Percentiles rank a stretch among this genome's conserved stretches.
Conservation (phyloP, 2,329 filamentous ascomycete species). For the Plectosphaerella sp. region DNA sequence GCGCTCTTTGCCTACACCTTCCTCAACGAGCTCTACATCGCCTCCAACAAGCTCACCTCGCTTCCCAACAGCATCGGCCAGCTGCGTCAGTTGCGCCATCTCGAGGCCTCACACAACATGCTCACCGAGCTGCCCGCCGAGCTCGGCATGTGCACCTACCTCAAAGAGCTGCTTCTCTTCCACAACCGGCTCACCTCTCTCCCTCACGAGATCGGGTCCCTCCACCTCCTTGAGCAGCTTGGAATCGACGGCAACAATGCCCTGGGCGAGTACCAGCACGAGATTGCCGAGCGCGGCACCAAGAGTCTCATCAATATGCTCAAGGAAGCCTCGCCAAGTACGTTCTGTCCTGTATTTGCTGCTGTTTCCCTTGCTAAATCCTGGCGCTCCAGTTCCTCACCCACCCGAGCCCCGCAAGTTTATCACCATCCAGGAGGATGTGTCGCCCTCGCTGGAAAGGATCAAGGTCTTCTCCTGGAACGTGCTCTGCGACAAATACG, state of each 20-base stretch:
- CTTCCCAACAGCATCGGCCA: conserved; percentile 80
- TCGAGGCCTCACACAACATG: conserved; percentile 88
- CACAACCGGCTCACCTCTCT: conserved; percentile 83
- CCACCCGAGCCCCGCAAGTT: conserved; percentile 73
- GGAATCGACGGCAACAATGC: conserved; percentile 91
- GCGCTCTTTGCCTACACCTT: conserved; percentile 86
- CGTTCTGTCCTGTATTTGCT: conserved; percentile 21
- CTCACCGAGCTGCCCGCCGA: conserved; percentile 79
- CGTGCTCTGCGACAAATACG: conserved; percentile 90
- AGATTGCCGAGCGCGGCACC: conserved; percentile 83
- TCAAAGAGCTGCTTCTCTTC: conserved; percentile 81
- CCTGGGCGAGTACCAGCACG: conserved; percentile 69
- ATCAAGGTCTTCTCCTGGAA: conserved; percentile 93
- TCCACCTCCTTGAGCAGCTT: conserved; percentile 83
- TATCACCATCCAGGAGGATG: conserved; percentile 71
- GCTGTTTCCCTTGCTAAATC: conserved; percentile 14
- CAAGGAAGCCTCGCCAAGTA: conserved; percentile 80
- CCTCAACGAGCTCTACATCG: conserved; percentile 86
- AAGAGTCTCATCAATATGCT: conserved; percentile 78
- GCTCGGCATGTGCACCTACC: conserved; percentile 92
- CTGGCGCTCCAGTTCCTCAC: conserved; percentile 57
- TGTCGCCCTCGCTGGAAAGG: conserved; percentile 56
- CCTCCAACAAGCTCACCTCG: conserved; percentile 81
- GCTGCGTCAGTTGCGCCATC: conserved; percentile 72
- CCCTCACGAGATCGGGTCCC: conserved; percentile 80